A percentile compares a stretch with the other conserved stretches of the same genome.
Conservation (phyloP, 306 rosid species). For the Alnus rubra region DNA sequence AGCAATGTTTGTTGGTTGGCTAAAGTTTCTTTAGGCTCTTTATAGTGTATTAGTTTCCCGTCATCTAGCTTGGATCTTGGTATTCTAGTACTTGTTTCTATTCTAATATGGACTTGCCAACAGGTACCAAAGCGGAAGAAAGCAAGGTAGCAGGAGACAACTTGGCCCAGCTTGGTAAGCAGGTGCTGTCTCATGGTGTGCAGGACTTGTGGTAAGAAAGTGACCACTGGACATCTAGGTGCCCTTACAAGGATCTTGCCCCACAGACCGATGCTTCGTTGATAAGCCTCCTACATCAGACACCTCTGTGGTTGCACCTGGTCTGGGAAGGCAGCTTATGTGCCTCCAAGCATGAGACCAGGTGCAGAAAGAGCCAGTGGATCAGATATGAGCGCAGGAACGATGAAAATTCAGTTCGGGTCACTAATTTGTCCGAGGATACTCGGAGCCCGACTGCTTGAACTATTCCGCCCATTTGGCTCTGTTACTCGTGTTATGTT, state of each 20-base stretch:
- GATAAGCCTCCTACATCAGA: constrained; percentile 67
- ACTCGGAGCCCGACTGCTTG: constrained; percentile 89
- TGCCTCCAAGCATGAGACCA: constrained; percentile 78
- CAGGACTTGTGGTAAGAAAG: constrained; percentile 95
- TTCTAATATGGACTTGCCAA: constrained; percentile 1
- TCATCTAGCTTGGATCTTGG: too few species aligned
- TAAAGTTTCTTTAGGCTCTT: too few species aligned
- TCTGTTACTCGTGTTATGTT: constrained; percentile 86
- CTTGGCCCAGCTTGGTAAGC: constrained; percentile 44
- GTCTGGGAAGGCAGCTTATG: constrained; percentile 61
- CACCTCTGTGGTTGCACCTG: constrained; percentile 37
- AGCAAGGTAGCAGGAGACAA: constrained; percentile 65
- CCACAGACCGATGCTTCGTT: constrained; percentile 48
- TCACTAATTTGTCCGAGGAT: constrained; percentile 93
- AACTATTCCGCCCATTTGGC: constrained; percentile 94
- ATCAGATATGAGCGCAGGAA: constrained; percentile 85
- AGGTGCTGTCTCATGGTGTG: constrained; percentile 94
- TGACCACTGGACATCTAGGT: constrained; percentile 97
- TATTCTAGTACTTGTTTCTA: too few species aligned
- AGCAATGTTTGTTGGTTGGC: too few species aligned
- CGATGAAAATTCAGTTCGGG: constrained; percentile 93
- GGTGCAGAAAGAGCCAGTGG: constrained; percentile 67
- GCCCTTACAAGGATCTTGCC: constrained; percentile 93
- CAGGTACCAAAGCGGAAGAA: constrained; percentile 81
- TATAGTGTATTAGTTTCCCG: too few species aligned